These are phyloP conservation scores for Claviceps paspali DNA, from an alignment of 2,329 filamentous ascomycete species.

Conservation along the genomic window DNA sequence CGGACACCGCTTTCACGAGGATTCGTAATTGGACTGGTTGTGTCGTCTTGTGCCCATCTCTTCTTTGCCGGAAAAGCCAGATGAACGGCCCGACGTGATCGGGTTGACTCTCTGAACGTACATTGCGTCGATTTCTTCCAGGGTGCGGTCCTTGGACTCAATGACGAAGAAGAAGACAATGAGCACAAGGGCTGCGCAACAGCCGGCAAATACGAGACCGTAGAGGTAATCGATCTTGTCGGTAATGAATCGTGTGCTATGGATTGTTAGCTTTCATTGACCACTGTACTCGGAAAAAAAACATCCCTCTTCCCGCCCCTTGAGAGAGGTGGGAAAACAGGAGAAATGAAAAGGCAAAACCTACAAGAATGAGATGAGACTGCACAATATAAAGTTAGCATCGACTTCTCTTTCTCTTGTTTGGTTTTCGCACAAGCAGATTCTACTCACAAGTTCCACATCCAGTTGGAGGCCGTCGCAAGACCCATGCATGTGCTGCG, in stretches of 20 bases:
- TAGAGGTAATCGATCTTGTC: constrained; percentile 53
- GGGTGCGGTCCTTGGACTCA: constrained; percentile 53
- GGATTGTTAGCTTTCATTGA: constrained; percentile 10
- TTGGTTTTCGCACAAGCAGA: not conserved
- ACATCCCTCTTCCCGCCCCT: too few relatives aligned
- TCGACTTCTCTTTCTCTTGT: not conserved
- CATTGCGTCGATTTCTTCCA: constrained; percentile 69
- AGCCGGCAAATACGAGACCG: constrained; percentile 56
- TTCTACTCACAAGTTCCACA: constrained; percentile 42
- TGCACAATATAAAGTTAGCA: constrained; percentile 4
- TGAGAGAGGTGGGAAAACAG: not conserved
- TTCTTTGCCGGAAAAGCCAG: constrained; percentile 6
- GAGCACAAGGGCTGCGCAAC: constrained; percentile 44
- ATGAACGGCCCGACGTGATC: constrained; percentile 21
- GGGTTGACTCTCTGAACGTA: constrained; percentile 41
- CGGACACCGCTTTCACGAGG: too few relatives aligned
- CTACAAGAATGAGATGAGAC: constrained; percentile 31
- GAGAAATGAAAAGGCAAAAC: too few relatives aligned
- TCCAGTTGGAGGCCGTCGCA: constrained; percentile 44
- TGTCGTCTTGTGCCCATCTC: constrained; percentile 3
- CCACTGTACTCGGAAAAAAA: too few relatives aligned
- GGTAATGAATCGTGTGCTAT: constrained; percentile 55
- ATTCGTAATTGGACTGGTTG: constrained; percentile 2
- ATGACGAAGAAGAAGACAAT: constrained; percentile 65
- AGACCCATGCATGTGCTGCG: constrained; percentile 38